phyloP scores from a whole-genome alignment of 2,329 filamentous ascomycete species.

The Colletotrichum endophyticum region DNA sequence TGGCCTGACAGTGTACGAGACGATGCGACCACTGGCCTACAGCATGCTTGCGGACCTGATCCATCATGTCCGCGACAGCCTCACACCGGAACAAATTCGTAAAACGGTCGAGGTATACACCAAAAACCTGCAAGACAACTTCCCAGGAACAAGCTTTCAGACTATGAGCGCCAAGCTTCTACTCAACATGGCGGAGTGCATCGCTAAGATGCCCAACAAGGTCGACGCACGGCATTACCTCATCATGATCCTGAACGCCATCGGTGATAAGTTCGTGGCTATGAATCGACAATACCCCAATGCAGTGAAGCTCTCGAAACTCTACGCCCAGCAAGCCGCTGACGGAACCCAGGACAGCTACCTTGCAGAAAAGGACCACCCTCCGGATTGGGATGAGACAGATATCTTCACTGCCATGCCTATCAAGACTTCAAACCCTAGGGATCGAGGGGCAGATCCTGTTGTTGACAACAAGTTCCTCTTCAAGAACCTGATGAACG shows the following conservation, averaged over 20 bases:
- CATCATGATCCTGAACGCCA: slow-evolving; percentile 96
- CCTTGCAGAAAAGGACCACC: slow-evolving; percentile 78
- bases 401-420: slow-evolving; percentile 97
- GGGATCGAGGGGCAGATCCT: slow-evolving; percentile 87
- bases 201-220: slow-evolving; percentile 92
- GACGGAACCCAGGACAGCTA: slow-evolving; percentile 73
- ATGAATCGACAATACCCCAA: slow-evolving; percentile 98
- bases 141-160: slow-evolving; percentile 97
- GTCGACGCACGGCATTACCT: slow-evolving; percentile 93
- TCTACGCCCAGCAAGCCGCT: slow-evolving; percentile 73
- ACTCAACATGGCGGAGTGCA: slow-evolving; percentile 97
- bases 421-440: slow-evolving; percentile 91
- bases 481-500: slow-evolving; percentile 95
- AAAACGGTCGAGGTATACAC: slow-evolving; percentile 98
- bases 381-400: slow-evolving; percentile 95
- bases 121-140: slow-evolving; percentile 91
- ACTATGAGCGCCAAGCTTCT: slow-evolving; percentile 99
- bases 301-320: slow-evolving; percentile 88
- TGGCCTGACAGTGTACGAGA: slow-evolving; percentile 95
- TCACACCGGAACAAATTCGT: slow-evolving; percentile 88
- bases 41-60: slow-evolving; percentile 99
- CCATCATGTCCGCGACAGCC: slow-evolving; percentile 91
- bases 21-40: slow-evolving; percentile 92
- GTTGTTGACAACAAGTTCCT: slow-evolving; percentile 97
- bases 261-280: slow-evolving; percentile 95